Conservation (phyloP, 306 rosid genomes). For the Malus sylvestris region DNA sequence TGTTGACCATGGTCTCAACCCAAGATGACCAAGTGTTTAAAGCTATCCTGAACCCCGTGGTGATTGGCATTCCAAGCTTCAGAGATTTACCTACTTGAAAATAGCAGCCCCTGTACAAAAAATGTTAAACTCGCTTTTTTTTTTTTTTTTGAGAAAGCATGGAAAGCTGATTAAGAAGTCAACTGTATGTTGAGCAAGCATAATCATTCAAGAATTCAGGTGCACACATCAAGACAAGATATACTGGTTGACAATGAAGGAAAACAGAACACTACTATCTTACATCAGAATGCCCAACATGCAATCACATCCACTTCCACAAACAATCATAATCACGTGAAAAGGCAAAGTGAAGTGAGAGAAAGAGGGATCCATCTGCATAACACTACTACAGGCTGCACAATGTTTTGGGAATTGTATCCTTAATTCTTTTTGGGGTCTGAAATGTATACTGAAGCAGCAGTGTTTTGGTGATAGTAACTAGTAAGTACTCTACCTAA, state of each 20-base stretch:
- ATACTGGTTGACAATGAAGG: no score
- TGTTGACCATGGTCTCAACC: conserved; percentile 51
- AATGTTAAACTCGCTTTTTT: conserved; percentile 5
- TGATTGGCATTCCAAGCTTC: conserved; percentile 84
- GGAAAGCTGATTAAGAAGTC: not conserved
- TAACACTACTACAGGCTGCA: not conserved
- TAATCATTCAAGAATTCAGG: not conserved
- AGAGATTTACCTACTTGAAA: conserved; percentile 75
- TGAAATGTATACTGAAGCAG: not conserved
- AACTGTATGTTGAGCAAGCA: not conserved
- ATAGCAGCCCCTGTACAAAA: conserved; percentile 86
- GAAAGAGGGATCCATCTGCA: not conserved
- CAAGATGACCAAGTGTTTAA: conserved; percentile 82
- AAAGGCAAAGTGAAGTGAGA: not conserved
- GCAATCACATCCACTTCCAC: not conserved
- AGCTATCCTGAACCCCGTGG: conserved; percentile 62
- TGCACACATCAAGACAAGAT: not conserved
- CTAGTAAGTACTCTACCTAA: not conserved
- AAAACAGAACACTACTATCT: not conserved
- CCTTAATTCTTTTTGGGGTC: not conserved
- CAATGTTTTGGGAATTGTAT: not conserved
- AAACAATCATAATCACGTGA: not conserved
- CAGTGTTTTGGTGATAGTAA: no score
- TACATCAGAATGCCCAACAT: not conserved
- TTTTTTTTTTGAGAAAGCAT: no score